These are phyloP conservation scores for Friedmanniomyces simplex DNA, from an alignment of 495 filamentous ascomycete species.

Conservation along the genomic window DNA sequence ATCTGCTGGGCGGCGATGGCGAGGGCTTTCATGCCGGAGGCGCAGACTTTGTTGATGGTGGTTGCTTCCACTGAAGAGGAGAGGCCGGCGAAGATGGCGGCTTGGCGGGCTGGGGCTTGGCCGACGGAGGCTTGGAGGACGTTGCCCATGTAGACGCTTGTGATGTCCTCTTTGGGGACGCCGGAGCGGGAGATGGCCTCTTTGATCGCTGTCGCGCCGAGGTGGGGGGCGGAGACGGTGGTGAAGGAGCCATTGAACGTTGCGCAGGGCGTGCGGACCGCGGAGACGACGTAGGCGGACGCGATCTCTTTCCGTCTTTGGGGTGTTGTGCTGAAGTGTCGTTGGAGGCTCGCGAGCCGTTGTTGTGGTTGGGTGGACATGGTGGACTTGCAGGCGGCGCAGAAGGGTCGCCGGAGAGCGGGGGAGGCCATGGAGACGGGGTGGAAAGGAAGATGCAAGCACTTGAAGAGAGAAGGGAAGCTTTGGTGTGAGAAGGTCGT, in stretches of 20 bases:
- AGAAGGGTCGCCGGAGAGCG: constrained; percentile 5
- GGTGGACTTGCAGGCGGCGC: constrained; percentile 9
- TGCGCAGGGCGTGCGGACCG: constrained; percentile 74
- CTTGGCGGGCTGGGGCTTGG: constrained; percentile 87
- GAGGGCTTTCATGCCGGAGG: constrained; percentile 88
- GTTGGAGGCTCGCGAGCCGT: constrained; percentile 38
- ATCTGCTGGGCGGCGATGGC: constrained; percentile 86
- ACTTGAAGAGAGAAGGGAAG: background rate
- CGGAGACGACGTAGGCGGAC: constrained; percentile 86
- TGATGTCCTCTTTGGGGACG: constrained; percentile 64
- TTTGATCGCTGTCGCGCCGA: constrained; percentile 81
- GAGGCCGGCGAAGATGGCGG: constrained; percentile 77
- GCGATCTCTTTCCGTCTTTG: constrained; percentile 56
- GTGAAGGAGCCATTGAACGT: constrained; percentile 90
- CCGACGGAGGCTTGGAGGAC: constrained; percentile 78
- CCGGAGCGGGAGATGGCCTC: constrained; percentile 74
- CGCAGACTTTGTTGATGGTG: constrained; percentile 96
- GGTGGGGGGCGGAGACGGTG: constrained; percentile 69
- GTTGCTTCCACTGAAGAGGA: constrained; percentile 65
- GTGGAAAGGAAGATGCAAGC: background rate
- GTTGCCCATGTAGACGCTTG: constrained; percentile 94
- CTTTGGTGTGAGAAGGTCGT: too few relatives aligned
- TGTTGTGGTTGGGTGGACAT: constrained; percentile 33
- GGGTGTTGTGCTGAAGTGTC: constrained; percentile 58
- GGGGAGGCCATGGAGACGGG: constrained; percentile 11